Evolutionary conservation across 495 filamentous ascomycete genomes (phyloP).

Genomic region (Aspergillus indologenus): DNA sequence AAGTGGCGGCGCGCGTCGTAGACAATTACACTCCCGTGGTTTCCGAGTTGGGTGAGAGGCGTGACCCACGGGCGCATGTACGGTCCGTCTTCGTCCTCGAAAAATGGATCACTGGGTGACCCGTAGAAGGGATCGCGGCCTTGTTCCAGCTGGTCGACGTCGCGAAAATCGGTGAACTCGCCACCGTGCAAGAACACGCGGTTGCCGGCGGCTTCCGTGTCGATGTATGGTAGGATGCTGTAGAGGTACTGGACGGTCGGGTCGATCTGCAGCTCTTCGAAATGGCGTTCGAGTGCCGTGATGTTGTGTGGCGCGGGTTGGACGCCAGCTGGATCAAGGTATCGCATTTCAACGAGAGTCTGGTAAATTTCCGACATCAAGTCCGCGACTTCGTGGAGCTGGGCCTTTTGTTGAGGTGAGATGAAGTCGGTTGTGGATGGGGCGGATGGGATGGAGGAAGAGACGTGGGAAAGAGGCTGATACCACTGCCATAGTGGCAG

Average conservation of each 20-base stretch:
- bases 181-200: neutral
- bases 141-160: neutral
- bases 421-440: neutral
- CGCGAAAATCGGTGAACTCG: neutral
- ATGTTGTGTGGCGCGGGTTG: neutral
- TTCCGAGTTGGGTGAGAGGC: constrained; percentile 2
- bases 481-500: neutral
- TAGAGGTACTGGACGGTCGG: neutral
- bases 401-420: neutral
- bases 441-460: neutral
- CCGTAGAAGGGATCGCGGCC: constrained; percentile 7
- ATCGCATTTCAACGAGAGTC: constrained; percentile 6
- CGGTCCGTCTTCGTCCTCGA: constrained; percentile 5
- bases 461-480: neutral
- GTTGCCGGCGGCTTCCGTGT: neutral
- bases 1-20: constrained; percentile 3
- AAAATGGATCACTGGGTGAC: neutral
- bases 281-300: neutral
- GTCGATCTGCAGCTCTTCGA: neutral
- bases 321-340: neutral
- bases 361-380: constrained; percentile 1
- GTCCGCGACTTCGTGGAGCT: constrained; percentile 2
- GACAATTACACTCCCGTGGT: constrained; percentile 10
- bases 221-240: constrained; percentile 1
- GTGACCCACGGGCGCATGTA: constrained; percentile 14